Evolutionary conservation across 371 early-diverging fungal species (phyloP).

Genomic region (Edhazardia aedis): DNA sequence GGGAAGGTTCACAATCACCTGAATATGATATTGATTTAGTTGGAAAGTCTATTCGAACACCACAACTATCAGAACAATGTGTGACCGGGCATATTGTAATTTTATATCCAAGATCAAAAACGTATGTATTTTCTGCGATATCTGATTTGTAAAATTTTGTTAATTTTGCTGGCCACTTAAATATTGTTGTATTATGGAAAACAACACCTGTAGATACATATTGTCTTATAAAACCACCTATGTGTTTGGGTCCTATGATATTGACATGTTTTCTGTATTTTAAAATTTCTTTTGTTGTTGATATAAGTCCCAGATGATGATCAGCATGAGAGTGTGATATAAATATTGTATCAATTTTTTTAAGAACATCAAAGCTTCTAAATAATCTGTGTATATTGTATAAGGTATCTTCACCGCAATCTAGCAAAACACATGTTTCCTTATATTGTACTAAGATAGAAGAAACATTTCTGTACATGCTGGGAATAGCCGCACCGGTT

Average conservation of each 20-base stretch:
- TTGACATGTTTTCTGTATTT: slow-evolving; percentile 2
- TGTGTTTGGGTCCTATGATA: not conserved
- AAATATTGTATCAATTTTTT: slow-evolving; percentile 27
- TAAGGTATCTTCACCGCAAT: slow-evolving; percentile 47
- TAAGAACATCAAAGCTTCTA: slow-evolving; percentile 18
- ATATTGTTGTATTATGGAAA: not conserved
- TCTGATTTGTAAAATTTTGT: not conserved
- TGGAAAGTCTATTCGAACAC: slow-evolving; percentile 12
- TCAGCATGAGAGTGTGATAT: slow-evolving; percentile 47
- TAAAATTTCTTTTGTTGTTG: too few species aligned
- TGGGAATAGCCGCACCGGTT: slow-evolving; percentile 46
- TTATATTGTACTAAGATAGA: slow-evolving; percentile 18
- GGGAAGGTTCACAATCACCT: slow-evolving; percentile 41
- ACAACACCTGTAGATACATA: not conserved
- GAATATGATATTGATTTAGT: slow-evolving; percentile 27
- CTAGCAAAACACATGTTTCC: slow-evolving; percentile 26
- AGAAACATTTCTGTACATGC: slow-evolving; percentile 43
- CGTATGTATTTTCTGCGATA: not conserved
- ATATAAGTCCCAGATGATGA: slow-evolving; percentile 39
- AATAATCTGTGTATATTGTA: slow-evolving; percentile 33
- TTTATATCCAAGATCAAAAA: slow-evolving; percentile 2
- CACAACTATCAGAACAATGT: slow-evolving; percentile 34
- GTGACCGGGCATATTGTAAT: slow-evolving; percentile 11
- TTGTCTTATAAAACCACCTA: not conserved
- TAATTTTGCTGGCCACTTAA: not conserved